phyloP scores from a whole-genome alignment of 164 flowering plant genomes.

The Buxus sempervirens region DNA sequence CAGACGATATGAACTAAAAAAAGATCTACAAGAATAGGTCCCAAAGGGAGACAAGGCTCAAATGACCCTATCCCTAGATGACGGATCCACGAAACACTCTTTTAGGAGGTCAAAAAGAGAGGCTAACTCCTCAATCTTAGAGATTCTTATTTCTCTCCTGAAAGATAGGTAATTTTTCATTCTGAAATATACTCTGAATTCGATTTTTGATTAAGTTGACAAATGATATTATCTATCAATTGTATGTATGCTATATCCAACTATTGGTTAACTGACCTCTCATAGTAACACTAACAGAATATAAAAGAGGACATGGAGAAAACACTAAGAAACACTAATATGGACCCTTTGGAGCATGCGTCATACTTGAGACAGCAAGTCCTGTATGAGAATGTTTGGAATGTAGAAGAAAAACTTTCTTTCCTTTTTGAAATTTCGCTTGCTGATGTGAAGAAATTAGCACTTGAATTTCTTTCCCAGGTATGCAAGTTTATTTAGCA shows the following conservation, averaged over 20 bases:
- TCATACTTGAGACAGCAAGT: constrained; percentile 83
- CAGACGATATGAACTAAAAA: too few relatives aligned
- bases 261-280: constrained; percentile 3
- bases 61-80: too few relatives aligned
- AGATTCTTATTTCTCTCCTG: too few relatives aligned
- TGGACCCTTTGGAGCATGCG: constrained; percentile 86
- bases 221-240: neutral
- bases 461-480: constrained; percentile 82
- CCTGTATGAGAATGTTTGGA: constrained; percentile 74
- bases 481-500: constrained; percentile 26
- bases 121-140: too few relatives aligned
- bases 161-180: too few relatives aligned
- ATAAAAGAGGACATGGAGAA: constrained; percentile 91
- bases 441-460: constrained; percentile 61
- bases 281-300: constrained; percentile 52
- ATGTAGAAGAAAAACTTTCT: constrained; percentile 77
- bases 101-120: too few relatives aligned
- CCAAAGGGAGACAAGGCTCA: too few relatives aligned
- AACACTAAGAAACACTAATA: constrained; percentile 70
- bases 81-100: too few relatives aligned
- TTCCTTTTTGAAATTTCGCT: constrained; percentile 47
- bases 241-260: neutral
- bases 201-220: too few relatives aligned
- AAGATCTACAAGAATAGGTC: too few relatives aligned
- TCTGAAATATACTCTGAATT: too few relatives aligned